phyloP scores from a whole-genome alignment of 352 stramenopile species.

The Phytophthora vignae region DNA sequence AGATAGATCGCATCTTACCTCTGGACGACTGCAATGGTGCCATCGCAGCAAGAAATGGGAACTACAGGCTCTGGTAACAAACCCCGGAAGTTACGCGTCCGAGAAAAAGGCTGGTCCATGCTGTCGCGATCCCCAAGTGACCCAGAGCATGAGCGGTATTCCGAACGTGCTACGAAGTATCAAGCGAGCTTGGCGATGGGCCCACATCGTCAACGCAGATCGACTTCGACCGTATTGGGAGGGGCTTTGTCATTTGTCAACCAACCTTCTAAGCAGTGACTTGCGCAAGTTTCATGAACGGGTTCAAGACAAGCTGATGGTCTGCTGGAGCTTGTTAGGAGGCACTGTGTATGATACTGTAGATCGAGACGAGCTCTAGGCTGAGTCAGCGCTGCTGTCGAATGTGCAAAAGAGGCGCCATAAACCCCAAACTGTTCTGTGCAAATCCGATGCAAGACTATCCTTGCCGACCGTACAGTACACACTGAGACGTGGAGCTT shows the following conservation, averaged over 20 bases:
- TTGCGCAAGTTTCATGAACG: slow-evolving; percentile 25
- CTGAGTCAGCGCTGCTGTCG: too few species aligned
- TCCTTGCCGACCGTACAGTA: not conserved
- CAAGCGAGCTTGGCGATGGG: slow-evolving; percentile 7
- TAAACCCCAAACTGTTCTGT: not conserved
- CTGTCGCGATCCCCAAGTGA: slow-evolving; percentile 17
- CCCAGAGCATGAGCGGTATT: slow-evolving; percentile 22
- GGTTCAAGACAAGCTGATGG: slow-evolving; percentile 16
- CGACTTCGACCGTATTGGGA: slow-evolving; percentile 13
- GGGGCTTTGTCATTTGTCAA: slow-evolving; percentile 18
- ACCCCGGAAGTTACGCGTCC: slow-evolving; percentile 16
- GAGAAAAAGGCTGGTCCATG: slow-evolving; percentile 30
- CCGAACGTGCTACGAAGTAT: slow-evolving; percentile 28
- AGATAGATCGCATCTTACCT: slow-evolving; percentile 31
- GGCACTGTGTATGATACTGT: not conserved
- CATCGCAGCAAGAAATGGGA: slow-evolving; percentile 1
- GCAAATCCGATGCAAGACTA: not conserved
- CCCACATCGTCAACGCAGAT: not conserved
- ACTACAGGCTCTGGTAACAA: not conserved
- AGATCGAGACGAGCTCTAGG: too few species aligned
- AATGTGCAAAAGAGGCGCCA: too few species aligned
- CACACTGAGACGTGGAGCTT: too few species aligned
- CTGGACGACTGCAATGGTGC: slow-evolving; percentile 27
- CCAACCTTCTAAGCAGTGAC: slow-evolving; percentile 12
- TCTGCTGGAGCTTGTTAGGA: not conserved